Base-by-base conservation (phyloP, 257 asterid species). In the Primulina tabacum region DNA sequence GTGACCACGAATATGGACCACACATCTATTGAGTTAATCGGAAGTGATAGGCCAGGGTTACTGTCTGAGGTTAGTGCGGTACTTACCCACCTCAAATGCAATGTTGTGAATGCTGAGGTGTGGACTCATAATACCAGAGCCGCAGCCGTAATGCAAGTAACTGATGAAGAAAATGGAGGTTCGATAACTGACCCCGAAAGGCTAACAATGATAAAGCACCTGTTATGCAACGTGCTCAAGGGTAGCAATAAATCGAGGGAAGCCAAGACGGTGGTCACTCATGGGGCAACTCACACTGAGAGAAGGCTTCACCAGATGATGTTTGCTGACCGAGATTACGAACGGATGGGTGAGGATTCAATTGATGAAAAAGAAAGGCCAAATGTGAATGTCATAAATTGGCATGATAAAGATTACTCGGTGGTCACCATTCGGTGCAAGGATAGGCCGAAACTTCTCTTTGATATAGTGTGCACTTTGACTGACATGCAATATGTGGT, bases 51-150 rank as follows among this genome's bases (percentile, higher is more conserved):
- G 59, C 97, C 99, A 0, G 99, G 99, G 18, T 75, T 94, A 33
- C 96, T 94, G 20, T 94, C 99, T 6, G 99, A 94, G 82, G 89
- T 94, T 74, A 89, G 99, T 75, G 99, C 99, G n/a, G 97, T 91
- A 50, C 91, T 94, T 2, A 89, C 99, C 4, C 84, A 83, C 87
- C 92, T 89, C 43, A 88, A 90, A 71, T 94, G 99, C 83, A 94
- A 86, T 56, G 97, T 94, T 70, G 87, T 94, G 79, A 89, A 79
- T 43, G 99, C 92, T 0, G 99, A 94, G 78, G 97, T 94, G 62
- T 94, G 99, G 99, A 94, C 99, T 11, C 99, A 94, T 66, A 94
- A 94, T 87, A 89, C 97, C 66, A 84, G 99, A 18, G 99, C 97
- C 0, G 99, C 99, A 18, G 87, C 99, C 35, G 93, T 94, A 12